Conservation (phyloP, 768 basidiomycete species). For the Xanthoconium stramineum region DNA sequence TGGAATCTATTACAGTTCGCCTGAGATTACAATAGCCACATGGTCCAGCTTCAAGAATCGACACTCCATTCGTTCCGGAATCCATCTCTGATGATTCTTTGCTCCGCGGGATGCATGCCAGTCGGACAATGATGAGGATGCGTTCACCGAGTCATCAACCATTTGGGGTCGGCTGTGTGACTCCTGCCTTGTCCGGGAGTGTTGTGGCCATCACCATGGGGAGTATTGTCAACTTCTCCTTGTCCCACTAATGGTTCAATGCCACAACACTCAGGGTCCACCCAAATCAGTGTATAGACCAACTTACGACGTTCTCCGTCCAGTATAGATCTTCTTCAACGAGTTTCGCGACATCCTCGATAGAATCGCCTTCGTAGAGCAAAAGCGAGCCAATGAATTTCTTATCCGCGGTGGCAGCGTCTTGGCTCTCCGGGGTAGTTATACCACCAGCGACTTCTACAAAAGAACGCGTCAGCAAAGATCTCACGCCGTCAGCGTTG, state of each 20-base stretch:
- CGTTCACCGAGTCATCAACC: slow-evolving; percentile 8
- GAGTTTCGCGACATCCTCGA: slow-evolving; percentile 43
- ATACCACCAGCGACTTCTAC: slow-evolving; percentile 55
- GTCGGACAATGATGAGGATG: not conserved
- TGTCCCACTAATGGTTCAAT: slow-evolving; percentile 47
- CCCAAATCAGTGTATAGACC: not conserved
- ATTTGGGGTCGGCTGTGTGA: slow-evolving; percentile 23
- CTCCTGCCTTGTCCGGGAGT: slow-evolving; percentile 23
- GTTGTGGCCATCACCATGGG: slow-evolving; percentile 43
- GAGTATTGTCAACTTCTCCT: slow-evolving; percentile 47
- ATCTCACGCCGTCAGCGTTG: not conserved
- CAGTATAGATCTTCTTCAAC: slow-evolving; percentile 45
- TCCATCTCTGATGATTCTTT: not conserved
- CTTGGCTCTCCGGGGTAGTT: slow-evolving; percentile 56
- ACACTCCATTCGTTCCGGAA: not conserved
- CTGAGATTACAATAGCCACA: not conserved
- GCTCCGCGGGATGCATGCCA: slow-evolving; percentile 1
- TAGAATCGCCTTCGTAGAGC: slow-evolving; percentile 50
- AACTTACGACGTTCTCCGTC: slow-evolving; percentile 40
- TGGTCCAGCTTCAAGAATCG: not conserved
- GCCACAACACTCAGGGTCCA: not conserved
- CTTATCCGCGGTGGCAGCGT: slow-evolving; percentile 41
- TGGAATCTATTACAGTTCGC: too few relatives aligned
- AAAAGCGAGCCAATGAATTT: slow-evolving; percentile 62
- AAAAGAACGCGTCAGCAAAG: slow-evolving; percentile 3